Conservation (phyloP, 2,329 filamentous ascomycete species). For the Amauroascus niger region DNA sequence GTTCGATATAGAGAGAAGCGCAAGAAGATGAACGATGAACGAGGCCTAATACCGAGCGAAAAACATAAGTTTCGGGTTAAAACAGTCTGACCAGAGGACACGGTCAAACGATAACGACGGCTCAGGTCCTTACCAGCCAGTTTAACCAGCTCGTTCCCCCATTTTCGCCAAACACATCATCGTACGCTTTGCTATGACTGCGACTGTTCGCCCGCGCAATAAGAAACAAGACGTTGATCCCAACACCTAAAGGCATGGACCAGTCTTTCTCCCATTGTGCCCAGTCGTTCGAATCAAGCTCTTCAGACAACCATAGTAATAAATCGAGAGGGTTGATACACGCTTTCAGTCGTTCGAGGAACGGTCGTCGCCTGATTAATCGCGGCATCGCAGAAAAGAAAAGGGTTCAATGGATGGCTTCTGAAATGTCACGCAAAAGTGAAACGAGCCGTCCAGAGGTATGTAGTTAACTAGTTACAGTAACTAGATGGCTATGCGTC, state of each 20-base stretch:
- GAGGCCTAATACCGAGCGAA: slow-evolving; percentile 45
- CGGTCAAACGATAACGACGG: neutral
- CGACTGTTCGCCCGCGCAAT: slow-evolving; percentile 70
- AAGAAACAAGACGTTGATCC: slow-evolving; percentile 68
- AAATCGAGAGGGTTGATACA: slow-evolving; percentile 82
- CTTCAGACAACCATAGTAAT: slow-evolving; percentile 81
- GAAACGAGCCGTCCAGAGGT: too few species aligned
- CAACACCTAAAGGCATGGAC: slow-evolving; percentile 64
- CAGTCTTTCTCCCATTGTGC: slow-evolving; percentile 65
- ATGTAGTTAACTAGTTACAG: too few species aligned
- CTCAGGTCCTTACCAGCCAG: slow-evolving; percentile 47
- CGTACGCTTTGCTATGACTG: slow-evolving; percentile 43
- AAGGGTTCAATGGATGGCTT: neutral
- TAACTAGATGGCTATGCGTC: neutral
- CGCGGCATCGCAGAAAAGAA: slow-evolving; percentile 59
- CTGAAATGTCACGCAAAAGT: too few species aligned
- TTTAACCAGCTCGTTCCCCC: slow-evolving; percentile 55
- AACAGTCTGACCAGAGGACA: neutral
- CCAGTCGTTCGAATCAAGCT: slow-evolving; percentile 85
- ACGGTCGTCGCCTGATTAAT: slow-evolving; percentile 70
- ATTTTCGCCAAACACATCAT: slow-evolving; percentile 78
- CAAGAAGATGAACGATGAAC: slow-evolving; percentile 61
- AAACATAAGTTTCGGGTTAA: neutral
- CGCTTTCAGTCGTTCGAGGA: slow-evolving; percentile 68
- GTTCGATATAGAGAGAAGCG: slow-evolving; percentile 60